phyloP scores from a whole-genome alignment of 495 filamentous ascomycete species.

The Aspergillus heteromorphus region DNA sequence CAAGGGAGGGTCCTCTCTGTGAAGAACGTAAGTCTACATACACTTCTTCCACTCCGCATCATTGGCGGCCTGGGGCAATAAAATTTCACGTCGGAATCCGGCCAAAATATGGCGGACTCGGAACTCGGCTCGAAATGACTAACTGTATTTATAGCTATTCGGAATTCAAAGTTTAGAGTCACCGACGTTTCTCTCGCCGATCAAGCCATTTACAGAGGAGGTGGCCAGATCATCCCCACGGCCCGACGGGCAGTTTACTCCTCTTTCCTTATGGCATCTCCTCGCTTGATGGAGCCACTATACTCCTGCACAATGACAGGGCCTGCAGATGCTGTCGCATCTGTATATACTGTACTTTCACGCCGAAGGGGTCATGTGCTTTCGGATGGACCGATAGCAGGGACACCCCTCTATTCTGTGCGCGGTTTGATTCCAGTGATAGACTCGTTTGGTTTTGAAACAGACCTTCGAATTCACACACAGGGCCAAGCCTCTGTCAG shows the following conservation, averaged over 20 bases:
- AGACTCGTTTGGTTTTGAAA: conserved; percentile 96
- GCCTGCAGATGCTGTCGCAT: conserved; percentile 81
- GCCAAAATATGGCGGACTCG: neutral
- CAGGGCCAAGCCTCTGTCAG: conserved; percentile 86
- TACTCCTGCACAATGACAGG: conserved; percentile 90
- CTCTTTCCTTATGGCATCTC: conserved; percentile 94
- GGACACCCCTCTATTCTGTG: conserved; percentile 90
- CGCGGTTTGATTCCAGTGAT: conserved; percentile 90
- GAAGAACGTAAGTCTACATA: conserved; percentile 79
- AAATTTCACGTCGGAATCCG: neutral
- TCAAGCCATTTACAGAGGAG: conserved; percentile 89
- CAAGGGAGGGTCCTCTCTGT: conserved; percentile 90
- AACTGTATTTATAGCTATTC: conserved; percentile 59
- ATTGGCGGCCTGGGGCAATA: too few species aligned
- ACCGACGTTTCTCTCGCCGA: conserved; percentile 83
- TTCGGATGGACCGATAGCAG: conserved; percentile 86
- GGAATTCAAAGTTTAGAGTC: conserved; percentile 91
- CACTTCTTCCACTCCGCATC: conserved; percentile 3
- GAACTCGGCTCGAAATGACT: neutral
- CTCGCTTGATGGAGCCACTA: conserved; percentile 91
- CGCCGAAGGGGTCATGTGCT: conserved; percentile 88
- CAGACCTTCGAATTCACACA: conserved; percentile 91
- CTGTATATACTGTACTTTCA: conserved; percentile 87
- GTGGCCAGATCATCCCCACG: conserved; percentile 96
- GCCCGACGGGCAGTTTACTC: conserved; percentile 86